phyloP scores from a whole-genome alignment of 1,139 yeast genomes.

The Suhomyces kunorum region DNA sequence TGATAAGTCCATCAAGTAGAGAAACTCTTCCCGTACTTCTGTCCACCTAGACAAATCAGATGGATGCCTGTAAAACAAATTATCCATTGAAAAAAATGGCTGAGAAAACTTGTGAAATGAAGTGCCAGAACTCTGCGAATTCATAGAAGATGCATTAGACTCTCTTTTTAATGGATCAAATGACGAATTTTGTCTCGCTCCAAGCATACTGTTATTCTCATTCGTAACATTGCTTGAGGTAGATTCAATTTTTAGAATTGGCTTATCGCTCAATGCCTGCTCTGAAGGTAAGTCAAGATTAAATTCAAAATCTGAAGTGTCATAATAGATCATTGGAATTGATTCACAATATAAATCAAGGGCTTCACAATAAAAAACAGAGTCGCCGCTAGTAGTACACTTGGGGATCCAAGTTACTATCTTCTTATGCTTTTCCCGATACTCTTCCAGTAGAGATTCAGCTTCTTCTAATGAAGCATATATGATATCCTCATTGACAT shows the following conservation, averaged over 20 bases:
- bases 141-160: constrained; percentile 39
- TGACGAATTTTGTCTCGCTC: constrained; percentile 15
- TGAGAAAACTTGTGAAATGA: constrained; percentile 44
- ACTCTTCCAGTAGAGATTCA: constrained; percentile 37
- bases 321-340: constrained; percentile 45
- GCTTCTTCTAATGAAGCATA: constrained; percentile 38
- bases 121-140: constrained; percentile 28
- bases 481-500: constrained; percentile 17
- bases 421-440: constrained; percentile 28
- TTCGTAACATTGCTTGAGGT: constrained; percentile 2
- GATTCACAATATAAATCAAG: constrained; percentile 58
- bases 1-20: constrained; percentile 47
- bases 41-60: constrained; percentile 63
- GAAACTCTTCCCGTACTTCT: constrained; percentile 47
- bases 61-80: constrained; percentile 56
- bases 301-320: constrained; percentile 21
- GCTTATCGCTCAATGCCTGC: constrained; percentile 27
- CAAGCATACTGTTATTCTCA: constrained; percentile 8
- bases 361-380: constrained; percentile 60
- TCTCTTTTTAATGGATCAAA: constrained; percentile 42
- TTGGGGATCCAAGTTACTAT: constrained; percentile 55
- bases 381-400: constrained; percentile 55
- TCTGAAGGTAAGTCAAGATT: constrained; percentile 34
- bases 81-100: constrained; percentile 43
- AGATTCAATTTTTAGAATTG: constrained; percentile 19